These are phyloP conservation scores for Discostella stelligera DNA, from an alignment of 352 stramenopile species.

Conservation along the genomic window DNA sequence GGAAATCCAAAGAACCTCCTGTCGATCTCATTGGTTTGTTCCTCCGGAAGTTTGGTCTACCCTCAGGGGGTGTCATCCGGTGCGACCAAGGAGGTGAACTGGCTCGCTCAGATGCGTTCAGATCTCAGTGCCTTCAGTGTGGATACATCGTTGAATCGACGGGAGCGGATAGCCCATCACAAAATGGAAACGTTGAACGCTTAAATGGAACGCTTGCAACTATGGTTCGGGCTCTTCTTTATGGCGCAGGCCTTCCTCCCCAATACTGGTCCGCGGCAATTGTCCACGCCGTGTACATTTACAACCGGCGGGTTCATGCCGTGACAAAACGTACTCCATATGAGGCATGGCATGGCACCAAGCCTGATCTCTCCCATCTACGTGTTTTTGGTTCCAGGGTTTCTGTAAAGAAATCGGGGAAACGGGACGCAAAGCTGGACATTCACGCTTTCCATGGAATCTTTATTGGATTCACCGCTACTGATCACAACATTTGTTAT, in stretches of 20 bases:
- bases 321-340: neutral
- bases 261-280: neutral
- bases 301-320: neutral
- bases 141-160: neutral
- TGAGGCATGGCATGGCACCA: neutral
- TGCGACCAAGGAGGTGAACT: neutral
- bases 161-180: neutral
- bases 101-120: neutral
- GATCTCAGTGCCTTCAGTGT: neutral
- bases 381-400: neutral
- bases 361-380: too few relatives aligned
- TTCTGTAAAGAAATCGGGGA: slow-evolving; percentile 2
- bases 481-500: slow-evolving; percentile 11
- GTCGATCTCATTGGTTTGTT: neutral
- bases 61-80: neutral
- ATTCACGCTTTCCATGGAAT: slow-evolving; percentile 8
- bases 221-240: neutral
- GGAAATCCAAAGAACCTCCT: neutral
- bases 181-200: neutral
- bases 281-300: neutral
- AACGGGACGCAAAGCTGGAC: slow-evolving; percentile 7
- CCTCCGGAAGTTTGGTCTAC: neutral
- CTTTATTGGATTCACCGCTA: slow-evolving; percentile 5
- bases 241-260: neutral
- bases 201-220: neutral